Base-by-base conservation (phyloP, 2,329 filamentous ascomycete genomes). In the Fusarium nurragi region DNA sequence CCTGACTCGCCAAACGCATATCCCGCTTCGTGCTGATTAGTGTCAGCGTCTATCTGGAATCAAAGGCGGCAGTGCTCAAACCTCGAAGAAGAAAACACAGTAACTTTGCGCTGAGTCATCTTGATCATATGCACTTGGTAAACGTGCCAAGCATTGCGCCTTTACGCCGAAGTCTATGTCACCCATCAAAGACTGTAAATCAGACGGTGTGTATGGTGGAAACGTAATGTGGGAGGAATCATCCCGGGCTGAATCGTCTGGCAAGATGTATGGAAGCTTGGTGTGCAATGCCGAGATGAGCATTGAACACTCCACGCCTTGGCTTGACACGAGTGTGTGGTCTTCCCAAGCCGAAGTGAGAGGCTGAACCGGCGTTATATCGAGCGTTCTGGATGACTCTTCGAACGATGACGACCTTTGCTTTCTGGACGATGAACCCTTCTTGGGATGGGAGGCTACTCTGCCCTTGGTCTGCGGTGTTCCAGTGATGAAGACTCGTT, bases 401-500 rank as follows among this genome's bases (percentile, higher is more conserved):
- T 75, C 70, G 11, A 64, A 64, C 36, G 49, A 48, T 30, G 71
- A 73, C 34, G 68, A 43, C 57, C 72, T 74, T 41, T 70, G 55
- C 60, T 73, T 79, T 57, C 74, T 80, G 4, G 77, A 74, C 9
- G 78, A 70, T 22, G 66, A 63, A 12, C 54, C 62, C 49, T 81
- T 77, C 57, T 80, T 82, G 4, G 85, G 85, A 56, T 87, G 85
- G 3, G 84, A 86, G 39, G 84, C 84, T 49, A 85, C 86, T 28
- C 85, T 80, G 12, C 85, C 85, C 56, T 80, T 82, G 58, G 81
- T 81, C 56, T 85, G 77, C 34, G 77, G 78, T 4, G 85, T 87
- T n/a, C 84, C 84, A 36, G 86, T 83, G 72, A 90, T 88, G 75
- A 90, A 90, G 54, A 89, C 83, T 16, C 83, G 83, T 70, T 88